Percentiles rank a stretch among this genome's conserved stretches.
phyloP scores from a whole-genome alignment of 495 filamentous ascomycete species.

The Amphirosellinia nigrospora region DNA sequence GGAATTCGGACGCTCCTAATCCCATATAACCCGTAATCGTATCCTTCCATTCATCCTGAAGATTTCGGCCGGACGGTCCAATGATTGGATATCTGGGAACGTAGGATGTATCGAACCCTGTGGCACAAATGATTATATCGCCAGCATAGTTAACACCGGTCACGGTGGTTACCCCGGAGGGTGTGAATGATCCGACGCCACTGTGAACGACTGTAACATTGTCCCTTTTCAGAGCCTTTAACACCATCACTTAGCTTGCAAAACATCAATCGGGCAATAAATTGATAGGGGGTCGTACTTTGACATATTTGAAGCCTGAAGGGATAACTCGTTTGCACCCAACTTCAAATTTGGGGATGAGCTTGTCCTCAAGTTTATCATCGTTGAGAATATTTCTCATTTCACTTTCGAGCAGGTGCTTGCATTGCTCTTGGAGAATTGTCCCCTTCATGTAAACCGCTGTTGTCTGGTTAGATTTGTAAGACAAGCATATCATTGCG shows the following conservation, averaged over 20 bases:
- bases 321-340: slow-evolving; percentile 61
- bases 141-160: slow-evolving; percentile 47
- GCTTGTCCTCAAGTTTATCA: slow-evolving; percentile 18
- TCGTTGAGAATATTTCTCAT: slow-evolving; percentile 50
- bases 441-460: slow-evolving; percentile 11
- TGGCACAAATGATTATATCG: slow-evolving; percentile 53
- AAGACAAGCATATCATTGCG: not conserved
- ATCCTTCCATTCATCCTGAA: slow-evolving; percentile 45
- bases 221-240: not conserved
- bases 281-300: slow-evolving; percentile 32
- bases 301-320: slow-evolving; percentile 32
- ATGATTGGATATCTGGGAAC: slow-evolving; percentile 46
- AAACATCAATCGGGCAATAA: too few species aligned
- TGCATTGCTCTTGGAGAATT: slow-evolving; percentile 32
- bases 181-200: not conserved
- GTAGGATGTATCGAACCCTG: slow-evolving; percentile 56
- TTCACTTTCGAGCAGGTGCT: slow-evolving; percentile 43
- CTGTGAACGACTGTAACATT: not conserved
- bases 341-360: slow-evolving; percentile 51
- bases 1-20: slow-evolving; percentile 45
- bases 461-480: not conserved
- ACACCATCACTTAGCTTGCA: too few species aligned
- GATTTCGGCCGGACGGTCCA: slow-evolving; percentile 44
- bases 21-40: slow-evolving; percentile 49
- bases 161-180: slow-evolving; percentile 26